phyloP scores from a whole-genome alignment of 495 filamentous ascomycete species.

The Lophiotrema nucula region DNA sequence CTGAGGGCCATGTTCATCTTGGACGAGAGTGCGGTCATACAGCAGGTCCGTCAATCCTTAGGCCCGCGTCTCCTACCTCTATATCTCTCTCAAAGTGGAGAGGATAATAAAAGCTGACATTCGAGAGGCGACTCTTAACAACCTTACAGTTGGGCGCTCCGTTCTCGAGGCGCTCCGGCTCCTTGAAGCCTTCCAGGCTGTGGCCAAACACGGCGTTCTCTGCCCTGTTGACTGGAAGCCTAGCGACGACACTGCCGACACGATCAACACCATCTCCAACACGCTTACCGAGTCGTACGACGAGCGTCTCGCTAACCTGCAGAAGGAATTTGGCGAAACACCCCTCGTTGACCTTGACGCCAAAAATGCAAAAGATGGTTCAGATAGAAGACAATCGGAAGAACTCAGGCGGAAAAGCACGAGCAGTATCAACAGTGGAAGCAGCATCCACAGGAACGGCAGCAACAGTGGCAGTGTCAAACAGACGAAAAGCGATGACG shows the following conservation, averaged over 20 bases:
- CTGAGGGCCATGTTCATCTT: conserved; percentile 30
- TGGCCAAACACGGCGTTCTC: conserved; percentile 21
- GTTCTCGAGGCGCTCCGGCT: conserved; percentile 29
- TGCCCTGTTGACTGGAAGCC: conserved; percentile 27
- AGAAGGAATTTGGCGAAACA: conserved; percentile 19
- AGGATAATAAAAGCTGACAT: not conserved
- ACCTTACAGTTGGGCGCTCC: conserved; percentile 26
- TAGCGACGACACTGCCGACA: not conserved
- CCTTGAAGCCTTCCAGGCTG: conserved; percentile 25
- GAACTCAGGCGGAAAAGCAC: not conserved
- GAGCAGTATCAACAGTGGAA: not conserved
- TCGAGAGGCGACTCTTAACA: conserved; percentile 21
- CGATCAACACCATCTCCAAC: conserved; percentile 10
- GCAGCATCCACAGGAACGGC: not conserved
- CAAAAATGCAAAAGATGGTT: not conserved
- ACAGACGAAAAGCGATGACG: not conserved
- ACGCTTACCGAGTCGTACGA: conserved; percentile 15
- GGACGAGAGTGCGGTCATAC: conserved; percentile 19
- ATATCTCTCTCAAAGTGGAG: not conserved
- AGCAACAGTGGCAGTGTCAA: not conserved
- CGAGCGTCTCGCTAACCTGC: conserved; percentile 11
- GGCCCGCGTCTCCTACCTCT: not conserved
- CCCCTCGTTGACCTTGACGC: conserved; percentile 15
- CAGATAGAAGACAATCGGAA: too few species aligned
- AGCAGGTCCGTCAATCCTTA: conserved; percentile 14